Base-by-base conservation (phyloP, 2,329 filamentous ascomycete genomes). In the Rhinocladiella similis region DNA sequence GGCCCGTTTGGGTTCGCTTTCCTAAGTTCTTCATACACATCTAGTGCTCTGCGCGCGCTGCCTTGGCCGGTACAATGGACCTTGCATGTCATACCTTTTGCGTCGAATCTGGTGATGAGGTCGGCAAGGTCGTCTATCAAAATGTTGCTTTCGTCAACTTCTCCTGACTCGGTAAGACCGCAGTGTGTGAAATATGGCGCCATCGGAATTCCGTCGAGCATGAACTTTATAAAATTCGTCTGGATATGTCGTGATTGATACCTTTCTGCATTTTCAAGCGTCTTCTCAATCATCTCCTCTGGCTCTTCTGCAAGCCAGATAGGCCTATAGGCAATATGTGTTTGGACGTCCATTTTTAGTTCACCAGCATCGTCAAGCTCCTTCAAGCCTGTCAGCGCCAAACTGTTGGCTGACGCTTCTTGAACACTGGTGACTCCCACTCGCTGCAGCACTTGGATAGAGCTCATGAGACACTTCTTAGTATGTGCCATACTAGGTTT, bases 151-250 rank as follows among this genome's bases (percentile, higher is more conserved):
- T 52, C 43, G 43, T 56, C 54, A 18, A 52, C 45, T 9, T 48
- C 43, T 39, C 48, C 48, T 13, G 48, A 29, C 12, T 46, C 43
- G 2, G 48, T 53, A 29, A 56, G 54, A 7, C 48, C 54, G 4
- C 48, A 48, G 25, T 71, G 69, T 14, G 70, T 69, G 48, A 64
- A 68, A 1, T 68, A 53, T 2, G 69, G 70, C 9, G 67, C 65
- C 3, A 72, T 50, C 0, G 69, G 68, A 5, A 68, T 68, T 3
- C 70, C 70, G 47, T 73, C 70, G 25, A 73, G 63, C 51, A 70
- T 65, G 50, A 73, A 66, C 49, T 72, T 73, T 16, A 72, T 67
- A 54, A 72, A 73, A 6, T 63, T 61, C 1, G 69, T 69, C 25
- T 67, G 54, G 3, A 70, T 61, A 54, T 70, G 68, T 35, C 63